Conservation (phyloP, 441 rosid species). For the Gossypium aridum region DNA sequence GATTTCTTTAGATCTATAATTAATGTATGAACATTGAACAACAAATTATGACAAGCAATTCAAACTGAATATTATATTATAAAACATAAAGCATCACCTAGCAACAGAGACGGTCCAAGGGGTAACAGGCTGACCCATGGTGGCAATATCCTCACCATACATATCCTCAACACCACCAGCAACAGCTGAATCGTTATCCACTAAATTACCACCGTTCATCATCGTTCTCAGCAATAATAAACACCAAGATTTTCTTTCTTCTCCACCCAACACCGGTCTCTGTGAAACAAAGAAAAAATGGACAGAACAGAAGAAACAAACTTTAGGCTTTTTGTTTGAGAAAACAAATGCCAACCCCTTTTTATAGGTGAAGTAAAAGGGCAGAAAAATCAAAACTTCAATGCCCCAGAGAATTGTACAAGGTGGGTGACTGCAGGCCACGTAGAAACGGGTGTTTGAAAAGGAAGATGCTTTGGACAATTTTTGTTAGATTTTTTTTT, state of each 20-base stretch:
- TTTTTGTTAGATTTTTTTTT: neutral
- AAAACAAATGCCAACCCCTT: neutral
- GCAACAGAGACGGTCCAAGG: slow-evolving; percentile 92
- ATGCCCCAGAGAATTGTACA: slow-evolving; percentile 17
- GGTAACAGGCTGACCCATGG: slow-evolving; percentile 81
- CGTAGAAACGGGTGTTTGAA: slow-evolving; percentile 12
- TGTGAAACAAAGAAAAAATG: slow-evolving; percentile 26
- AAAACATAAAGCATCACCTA: slow-evolving; percentile 39
- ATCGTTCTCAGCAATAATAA: slow-evolving; percentile 39
- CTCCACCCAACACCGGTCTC: slow-evolving; percentile 27
- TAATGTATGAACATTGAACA: neutral
- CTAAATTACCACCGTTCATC: slow-evolving; percentile 36
- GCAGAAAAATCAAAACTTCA: neutral
- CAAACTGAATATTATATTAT: neutral
- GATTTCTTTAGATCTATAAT: neutral
- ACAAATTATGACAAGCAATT: neutral
- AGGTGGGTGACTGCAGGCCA: slow-evolving; percentile 4
- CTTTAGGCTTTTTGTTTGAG: neutral
- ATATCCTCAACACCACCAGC: slow-evolving; percentile 69
- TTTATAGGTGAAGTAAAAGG: slow-evolving; percentile 21
- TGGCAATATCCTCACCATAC: slow-evolving; percentile 77
- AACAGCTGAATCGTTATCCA: slow-evolving; percentile 29
- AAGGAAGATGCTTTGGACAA: neutral
- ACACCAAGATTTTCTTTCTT: slow-evolving; percentile 24
- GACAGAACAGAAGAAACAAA: neutral